A percentile compares a stretch with the other conserved stretches of the same genome.
Evolutionary conservation across 306 rosid species (phyloP).

Genomic region (Abrus pulchellus): DNA sequence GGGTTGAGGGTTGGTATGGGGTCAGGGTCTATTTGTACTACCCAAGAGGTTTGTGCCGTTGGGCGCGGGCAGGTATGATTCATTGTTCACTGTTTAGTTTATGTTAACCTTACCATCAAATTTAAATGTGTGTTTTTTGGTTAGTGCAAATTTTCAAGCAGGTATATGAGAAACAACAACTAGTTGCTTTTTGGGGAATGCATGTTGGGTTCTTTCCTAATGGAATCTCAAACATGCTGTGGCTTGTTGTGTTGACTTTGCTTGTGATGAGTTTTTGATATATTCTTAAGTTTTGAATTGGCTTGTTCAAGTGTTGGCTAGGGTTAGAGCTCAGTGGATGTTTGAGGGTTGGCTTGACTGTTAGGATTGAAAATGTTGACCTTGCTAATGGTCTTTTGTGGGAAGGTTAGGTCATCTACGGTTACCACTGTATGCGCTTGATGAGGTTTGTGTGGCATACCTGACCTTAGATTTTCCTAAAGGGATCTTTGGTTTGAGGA

Average conservation of each 20-base stretch:
- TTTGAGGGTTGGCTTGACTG: background rate
- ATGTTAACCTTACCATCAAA: background rate
- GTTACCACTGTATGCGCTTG: background rate
- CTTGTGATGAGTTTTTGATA: slow-evolving; percentile 16
- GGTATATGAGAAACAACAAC: too few species aligned
- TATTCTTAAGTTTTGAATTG: background rate
- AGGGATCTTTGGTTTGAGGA: background rate
- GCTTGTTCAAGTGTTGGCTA: slow-evolving; percentile 8
- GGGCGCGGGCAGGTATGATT: slow-evolving; percentile 91
- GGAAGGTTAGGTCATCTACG: background rate
- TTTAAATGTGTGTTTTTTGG: too few species aligned
- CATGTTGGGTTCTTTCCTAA: too few species aligned
- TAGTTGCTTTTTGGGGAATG: too few species aligned
- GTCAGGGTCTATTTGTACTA: slow-evolving; percentile 95
- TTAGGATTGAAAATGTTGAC: slow-evolving; percentile 1
- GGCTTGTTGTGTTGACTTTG: background rate
- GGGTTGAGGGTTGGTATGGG: slow-evolving; percentile 98
- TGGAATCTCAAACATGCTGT: too few species aligned
- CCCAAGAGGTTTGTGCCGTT: slow-evolving; percentile 96
- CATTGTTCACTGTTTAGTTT: background rate
- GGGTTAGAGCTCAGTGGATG: background rate
- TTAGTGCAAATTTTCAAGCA: too few species aligned
- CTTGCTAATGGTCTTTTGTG: background rate
- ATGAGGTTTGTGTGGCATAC: slow-evolving; percentile 3
- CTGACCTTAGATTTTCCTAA: background rate